phyloP scores from a whole-genome alignment of 225 moss, liverwort and hornwort species.

The Bryum argenteum region DNA sequence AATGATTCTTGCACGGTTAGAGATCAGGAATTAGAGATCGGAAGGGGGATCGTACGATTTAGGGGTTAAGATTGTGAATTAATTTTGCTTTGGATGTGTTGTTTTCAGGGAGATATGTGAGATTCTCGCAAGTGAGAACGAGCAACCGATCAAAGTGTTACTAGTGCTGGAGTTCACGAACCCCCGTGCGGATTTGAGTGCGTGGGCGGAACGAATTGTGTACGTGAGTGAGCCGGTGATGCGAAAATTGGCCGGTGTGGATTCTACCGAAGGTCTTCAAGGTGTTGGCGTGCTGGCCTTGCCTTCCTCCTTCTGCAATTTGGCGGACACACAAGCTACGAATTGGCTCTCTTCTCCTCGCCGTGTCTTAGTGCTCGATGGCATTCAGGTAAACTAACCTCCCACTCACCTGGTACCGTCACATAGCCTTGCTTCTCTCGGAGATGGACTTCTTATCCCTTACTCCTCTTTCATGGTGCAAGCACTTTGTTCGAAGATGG shows the following conservation, averaged over 20 bases:
- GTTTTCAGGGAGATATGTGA: conserved; percentile 68
- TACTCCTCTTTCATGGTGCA: background rate
- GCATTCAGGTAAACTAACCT: conserved; percentile 58
- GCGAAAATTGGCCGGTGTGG: conserved; percentile 81
- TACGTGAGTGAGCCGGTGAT: conserved; percentile 76
- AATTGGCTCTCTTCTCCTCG: conserved; percentile 66
- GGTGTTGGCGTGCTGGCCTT: conserved; percentile 67
- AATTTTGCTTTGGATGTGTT: conserved; percentile 17
- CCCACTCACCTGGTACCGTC: no score
- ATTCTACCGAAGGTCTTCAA: conserved; percentile 71
- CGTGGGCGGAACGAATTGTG: conserved; percentile 61
- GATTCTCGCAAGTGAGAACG: conserved; percentile 25
- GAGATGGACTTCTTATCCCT: no score
- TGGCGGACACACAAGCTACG: conserved; percentile 36
- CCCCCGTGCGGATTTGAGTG: conserved; percentile 44
- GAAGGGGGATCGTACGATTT: no score
- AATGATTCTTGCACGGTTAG: background rate
- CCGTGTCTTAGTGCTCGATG: conserved; percentile 84
- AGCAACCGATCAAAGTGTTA: conserved; percentile 62
- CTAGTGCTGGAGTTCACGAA: conserved; percentile 58
- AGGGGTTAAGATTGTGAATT: conserved; percentile 15
- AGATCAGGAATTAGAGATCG: background rate
- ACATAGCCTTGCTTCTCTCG: no score
- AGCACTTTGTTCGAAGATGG: no score
- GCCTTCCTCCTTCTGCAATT: conserved; percentile 63